Percentiles rank a stretch among this genome's conserved stretches.
These are phyloP conservation scores for Pueraria montana DNA, from an alignment of 306 rosid genomes.

Conservation along the genomic window DNA sequence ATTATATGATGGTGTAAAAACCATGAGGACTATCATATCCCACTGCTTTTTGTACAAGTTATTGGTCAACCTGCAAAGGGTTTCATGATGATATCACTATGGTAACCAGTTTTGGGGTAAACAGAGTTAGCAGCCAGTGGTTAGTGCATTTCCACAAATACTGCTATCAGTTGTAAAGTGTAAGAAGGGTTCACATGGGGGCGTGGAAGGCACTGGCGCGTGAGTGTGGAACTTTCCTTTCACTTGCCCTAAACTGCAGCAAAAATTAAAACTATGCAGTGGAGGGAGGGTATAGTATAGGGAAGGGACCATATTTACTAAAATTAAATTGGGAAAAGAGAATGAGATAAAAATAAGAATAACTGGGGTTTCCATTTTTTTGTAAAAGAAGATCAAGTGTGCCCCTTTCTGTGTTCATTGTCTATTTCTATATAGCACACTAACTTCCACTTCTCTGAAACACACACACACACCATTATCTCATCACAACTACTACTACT, in stretches of 20 bases:
- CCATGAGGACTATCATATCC: neutral
- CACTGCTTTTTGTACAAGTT: conserved; percentile 6
- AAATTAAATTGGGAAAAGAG: conserved; percentile 57
- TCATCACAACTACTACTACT: conserved; percentile 21
- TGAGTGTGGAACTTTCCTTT: conserved; percentile 10
- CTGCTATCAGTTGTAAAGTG: conserved; percentile 29
- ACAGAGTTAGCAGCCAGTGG: conserved; percentile 49
- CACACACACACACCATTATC: conserved; percentile 44
- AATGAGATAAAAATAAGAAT: conserved; percentile 50
- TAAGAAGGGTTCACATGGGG: conserved; percentile 52
- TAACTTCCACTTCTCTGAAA: conserved; percentile 64
- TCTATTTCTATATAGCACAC: conserved; percentile 58
- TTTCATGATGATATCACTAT: conserved; percentile 33
- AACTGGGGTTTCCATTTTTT: conserved; percentile 64
- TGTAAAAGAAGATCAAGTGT: conserved; percentile 58
- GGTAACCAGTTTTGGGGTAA: conserved; percentile 50
- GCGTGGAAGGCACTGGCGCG: conserved; percentile 39
- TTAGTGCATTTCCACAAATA: conserved; percentile 49
- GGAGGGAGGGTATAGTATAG: neutral
- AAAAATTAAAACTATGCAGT: conserved; percentile 24
- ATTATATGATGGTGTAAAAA: neutral
- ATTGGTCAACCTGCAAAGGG: conserved; percentile 47
- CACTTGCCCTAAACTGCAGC: conserved; percentile 51
- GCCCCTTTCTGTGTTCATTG: conserved; percentile 50
- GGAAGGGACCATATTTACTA: conserved; percentile 35